Conservation (phyloP, 441 rosid genomes). For the Populus hybrid region DNA sequence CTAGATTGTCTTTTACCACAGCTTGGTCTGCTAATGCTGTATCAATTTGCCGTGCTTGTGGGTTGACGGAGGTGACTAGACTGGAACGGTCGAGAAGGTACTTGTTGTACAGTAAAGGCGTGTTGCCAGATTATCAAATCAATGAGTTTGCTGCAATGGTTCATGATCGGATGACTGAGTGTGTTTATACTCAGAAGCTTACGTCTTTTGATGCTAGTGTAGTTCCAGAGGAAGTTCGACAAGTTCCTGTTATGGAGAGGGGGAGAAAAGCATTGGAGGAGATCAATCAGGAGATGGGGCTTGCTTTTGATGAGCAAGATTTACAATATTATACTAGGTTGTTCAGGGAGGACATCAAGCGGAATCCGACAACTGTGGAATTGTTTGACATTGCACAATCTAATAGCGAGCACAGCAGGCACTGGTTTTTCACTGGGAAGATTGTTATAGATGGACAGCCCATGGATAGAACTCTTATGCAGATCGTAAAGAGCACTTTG, state of each 20-base stretch:
- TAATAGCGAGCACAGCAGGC: conserved; percentile 92
- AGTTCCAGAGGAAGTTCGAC: conserved; percentile 68
- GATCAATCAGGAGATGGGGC: conserved; percentile 89
- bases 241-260: conserved; percentile 78
- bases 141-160: conserved; percentile 74
- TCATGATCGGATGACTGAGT: conserved; percentile 93
- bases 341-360: conserved; percentile 66
- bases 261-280: conserved; percentile 87
- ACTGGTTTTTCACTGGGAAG: conserved; percentile 94
- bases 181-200: conserved; percentile 59
- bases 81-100: conserved; percentile 91
- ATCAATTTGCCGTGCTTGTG: conserved; percentile 78
- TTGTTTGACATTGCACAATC: conserved; percentile 95
- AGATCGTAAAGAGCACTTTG: conserved; percentile 92
- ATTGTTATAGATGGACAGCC: conserved; percentile 85
- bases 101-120: conserved; percentile 58
- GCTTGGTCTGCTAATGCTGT: conserved; percentile 97
- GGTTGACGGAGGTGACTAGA: conserved; percentile 71
- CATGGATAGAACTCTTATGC: conserved; percentile 80
- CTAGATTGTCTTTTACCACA: conserved; percentile 87
- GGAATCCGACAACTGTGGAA: conserved; percentile 89
- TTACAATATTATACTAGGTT: conserved; percentile 79
- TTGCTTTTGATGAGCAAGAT: conserved; percentile 96
- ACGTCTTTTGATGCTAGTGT: conserved; percentile 67
- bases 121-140: conserved; percentile 49